Evolutionary conservation across 768 basidiomycete species (phyloP).

Genomic region (Termitomyces sp.): DNA sequence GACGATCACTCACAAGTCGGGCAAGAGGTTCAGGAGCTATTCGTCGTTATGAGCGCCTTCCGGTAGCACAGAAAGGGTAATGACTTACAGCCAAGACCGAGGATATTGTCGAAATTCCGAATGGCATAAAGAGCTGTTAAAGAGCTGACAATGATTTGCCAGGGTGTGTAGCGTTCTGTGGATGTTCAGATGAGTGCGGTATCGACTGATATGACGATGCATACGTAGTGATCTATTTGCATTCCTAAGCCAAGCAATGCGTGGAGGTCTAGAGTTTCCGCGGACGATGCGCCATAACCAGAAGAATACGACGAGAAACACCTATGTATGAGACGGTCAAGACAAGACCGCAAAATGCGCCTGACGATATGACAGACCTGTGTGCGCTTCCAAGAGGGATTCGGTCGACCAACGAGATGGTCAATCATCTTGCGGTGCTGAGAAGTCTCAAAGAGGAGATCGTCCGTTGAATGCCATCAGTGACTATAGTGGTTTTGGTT

Average conservation of each 20-base stretch:
- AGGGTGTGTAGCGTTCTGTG: constrained; percentile 85
- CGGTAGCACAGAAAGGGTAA: not conserved
- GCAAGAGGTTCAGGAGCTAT: constrained; percentile 92
- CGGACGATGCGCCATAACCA: constrained; percentile 80
- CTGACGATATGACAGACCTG: constrained; percentile 44
- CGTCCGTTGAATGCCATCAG: not conserved
- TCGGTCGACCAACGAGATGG: constrained; percentile 85
- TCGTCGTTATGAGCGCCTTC: not conserved
- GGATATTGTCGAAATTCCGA: constrained; percentile 78
- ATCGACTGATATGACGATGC: constrained; percentile 16
- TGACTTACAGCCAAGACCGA: constrained; percentile 72
- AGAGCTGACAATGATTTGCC: constrained; percentile 87
- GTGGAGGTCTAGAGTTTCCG: constrained; percentile 60
- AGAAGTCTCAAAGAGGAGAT: not conserved
- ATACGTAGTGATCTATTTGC: constrained; percentile 57
- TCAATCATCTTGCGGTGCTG: constrained; percentile 68
- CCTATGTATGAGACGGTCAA: constrained; percentile 35
- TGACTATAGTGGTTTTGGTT: not conserved
- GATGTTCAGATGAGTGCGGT: not conserved
- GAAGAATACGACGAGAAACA: constrained; percentile 86
- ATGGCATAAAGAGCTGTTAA: constrained; percentile 80
- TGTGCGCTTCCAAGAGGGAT: constrained; percentile 81
- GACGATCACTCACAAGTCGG: constrained; percentile 55
- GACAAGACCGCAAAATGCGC: not conserved
- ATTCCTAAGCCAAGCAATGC: constrained; percentile 56